Conservation (phyloP, 305 asterid genomes). For the Rubia occidens region DNA sequence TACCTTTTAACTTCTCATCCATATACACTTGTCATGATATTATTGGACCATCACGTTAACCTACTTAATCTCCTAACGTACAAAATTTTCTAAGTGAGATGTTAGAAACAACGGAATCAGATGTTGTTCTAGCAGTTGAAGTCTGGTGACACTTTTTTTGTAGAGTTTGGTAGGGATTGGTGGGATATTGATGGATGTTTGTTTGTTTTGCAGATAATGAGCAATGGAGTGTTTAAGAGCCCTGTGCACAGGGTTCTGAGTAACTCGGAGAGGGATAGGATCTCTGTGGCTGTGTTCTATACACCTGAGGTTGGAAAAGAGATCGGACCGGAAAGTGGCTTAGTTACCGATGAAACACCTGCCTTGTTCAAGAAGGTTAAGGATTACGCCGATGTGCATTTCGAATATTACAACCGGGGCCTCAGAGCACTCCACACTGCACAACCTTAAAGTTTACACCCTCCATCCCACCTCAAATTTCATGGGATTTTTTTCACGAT, state of each 20-base stretch:
- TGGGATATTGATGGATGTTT: too few relatives aligned
- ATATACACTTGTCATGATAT: too few relatives aligned
- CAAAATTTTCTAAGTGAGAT: too few relatives aligned
- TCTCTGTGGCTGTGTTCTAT: conserved; percentile 35
- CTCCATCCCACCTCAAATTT: too few relatives aligned
- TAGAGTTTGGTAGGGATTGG: too few relatives aligned
- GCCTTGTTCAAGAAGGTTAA: conserved; percentile 33
- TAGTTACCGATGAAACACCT: conserved; percentile 27
- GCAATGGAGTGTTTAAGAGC: conserved; percentile 43
- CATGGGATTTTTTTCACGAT: too few relatives aligned
- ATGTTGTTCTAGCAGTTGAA: not conserved
- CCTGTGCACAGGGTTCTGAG: conserved; percentile 45
- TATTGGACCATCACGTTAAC: too few relatives aligned
- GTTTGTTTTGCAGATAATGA: conserved; percentile 32
- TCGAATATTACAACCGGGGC: conserved; percentile 32
- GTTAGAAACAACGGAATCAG: too few relatives aligned
- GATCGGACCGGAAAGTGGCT: conserved; percentile 43
- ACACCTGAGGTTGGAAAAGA: conserved; percentile 44
- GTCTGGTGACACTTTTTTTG: too few relatives aligned
- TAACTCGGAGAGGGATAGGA: conserved; percentile 31
- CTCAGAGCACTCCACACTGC: conserved; percentile 28
- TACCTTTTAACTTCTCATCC: too few relatives aligned
- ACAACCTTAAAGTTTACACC: conserved; percentile 7
- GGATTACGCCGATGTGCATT: conserved; percentile 42
- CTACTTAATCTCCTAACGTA: too few relatives aligned